A percentile compares a stretch with the other conserved stretches of the same genome.
Conservation (phyloP, 1,284 basidiomycete genomes). For the Leccinum brunneo-olivaceum region DNA sequence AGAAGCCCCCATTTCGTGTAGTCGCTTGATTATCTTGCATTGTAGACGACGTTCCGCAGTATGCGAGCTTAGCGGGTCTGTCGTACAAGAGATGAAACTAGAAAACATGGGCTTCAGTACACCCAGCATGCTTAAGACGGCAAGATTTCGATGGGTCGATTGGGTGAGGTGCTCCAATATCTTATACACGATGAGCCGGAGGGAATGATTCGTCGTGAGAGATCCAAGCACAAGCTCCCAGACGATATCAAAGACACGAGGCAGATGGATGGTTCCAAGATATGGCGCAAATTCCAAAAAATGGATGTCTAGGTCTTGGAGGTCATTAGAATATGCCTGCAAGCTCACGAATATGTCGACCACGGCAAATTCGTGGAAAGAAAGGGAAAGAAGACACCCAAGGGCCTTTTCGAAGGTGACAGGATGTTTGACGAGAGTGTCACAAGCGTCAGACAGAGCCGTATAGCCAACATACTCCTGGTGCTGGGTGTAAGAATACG, state of each 20-base stretch:
- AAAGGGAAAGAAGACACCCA: constrained; percentile 58
- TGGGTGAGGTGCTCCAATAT: constrained; percentile 55
- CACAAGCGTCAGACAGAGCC: constrained; percentile 51
- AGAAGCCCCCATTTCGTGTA: constrained; percentile 67
- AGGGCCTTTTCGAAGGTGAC: constrained; percentile 46
- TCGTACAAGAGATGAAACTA: constrained; percentile 18
- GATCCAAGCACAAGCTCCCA: constrained; percentile 40
- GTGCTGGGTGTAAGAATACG: neutral
- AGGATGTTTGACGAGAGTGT: constrained; percentile 42
- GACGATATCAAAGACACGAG: constrained; percentile 50
- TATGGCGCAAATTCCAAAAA: constrained; percentile 31
- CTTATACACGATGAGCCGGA: constrained; percentile 51
- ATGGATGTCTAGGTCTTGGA: constrained; percentile 37
- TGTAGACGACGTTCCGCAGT: constrained; percentile 44
- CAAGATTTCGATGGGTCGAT: constrained; percentile 60
- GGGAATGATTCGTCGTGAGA: constrained; percentile 22
- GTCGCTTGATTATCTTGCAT: constrained; percentile 52
- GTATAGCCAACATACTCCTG: constrained; percentile 64
- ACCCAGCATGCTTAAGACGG: constrained; percentile 52
- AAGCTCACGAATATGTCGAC: constrained; percentile 45
- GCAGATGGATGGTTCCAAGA: constrained; percentile 43
- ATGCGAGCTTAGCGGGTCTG: neutral
- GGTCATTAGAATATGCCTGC: constrained; percentile 28
- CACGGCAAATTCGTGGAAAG: constrained; percentile 55
- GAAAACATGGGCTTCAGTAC: constrained; percentile 50